Evolutionary conservation across 2,329 filamentous ascomycete species (phyloP).

Genomic region (Colletotrichum orchidophilum): DNA sequence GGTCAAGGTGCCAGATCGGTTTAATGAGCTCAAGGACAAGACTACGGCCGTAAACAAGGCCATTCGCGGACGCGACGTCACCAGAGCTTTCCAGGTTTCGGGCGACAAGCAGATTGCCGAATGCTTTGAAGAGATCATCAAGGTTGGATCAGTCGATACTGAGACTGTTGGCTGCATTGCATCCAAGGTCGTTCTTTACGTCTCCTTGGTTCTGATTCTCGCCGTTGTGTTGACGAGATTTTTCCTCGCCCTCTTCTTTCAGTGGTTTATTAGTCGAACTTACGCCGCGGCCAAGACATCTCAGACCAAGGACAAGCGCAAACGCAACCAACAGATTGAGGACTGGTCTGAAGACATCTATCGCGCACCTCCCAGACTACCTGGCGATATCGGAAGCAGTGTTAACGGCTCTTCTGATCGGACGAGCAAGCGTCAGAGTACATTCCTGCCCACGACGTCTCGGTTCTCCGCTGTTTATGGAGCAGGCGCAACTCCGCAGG

Average conservation of each 20-base stretch:
- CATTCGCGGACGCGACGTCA: slow-evolving; percentile 87
- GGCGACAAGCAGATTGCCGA: slow-evolving; percentile 83
- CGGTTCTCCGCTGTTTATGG: slow-evolving; percentile 93
- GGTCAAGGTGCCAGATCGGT: slow-evolving; percentile 78
- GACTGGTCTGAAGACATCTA: slow-evolving; percentile 99
- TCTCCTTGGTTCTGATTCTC: slow-evolving; percentile 90
- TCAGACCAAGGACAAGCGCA: slow-evolving; percentile 81
- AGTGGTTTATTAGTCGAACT: slow-evolving; percentile 92
- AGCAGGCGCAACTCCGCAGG: slow-evolving; percentile 63
- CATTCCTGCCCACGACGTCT: slow-evolving; percentile 91
- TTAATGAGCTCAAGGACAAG: slow-evolving; percentile 81
- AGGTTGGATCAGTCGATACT: slow-evolving; percentile 94
- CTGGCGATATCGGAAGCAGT: slow-evolving; percentile 76
- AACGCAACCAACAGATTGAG: slow-evolving; percentile 92
- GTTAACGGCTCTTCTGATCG: slow-evolving; percentile 72
- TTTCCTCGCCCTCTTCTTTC: slow-evolving; percentile 87
- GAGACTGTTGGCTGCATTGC: slow-evolving; percentile 97
- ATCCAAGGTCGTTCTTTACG: slow-evolving; percentile 94
- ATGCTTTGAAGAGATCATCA: slow-evolving; percentile 93
- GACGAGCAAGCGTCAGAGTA: slow-evolving; percentile 81
- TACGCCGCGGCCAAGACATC: slow-evolving; percentile 89
- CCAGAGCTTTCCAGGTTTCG: slow-evolving; percentile 82
- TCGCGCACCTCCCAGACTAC: slow-evolving; percentile 83
- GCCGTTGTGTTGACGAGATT: slow-evolving; percentile 90
- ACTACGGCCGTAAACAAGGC: slow-evolving; percentile 65